Evolutionary conservation across 257 asterid species (phyloP).

Genomic region (Cynanchum wilfordii): DNA sequence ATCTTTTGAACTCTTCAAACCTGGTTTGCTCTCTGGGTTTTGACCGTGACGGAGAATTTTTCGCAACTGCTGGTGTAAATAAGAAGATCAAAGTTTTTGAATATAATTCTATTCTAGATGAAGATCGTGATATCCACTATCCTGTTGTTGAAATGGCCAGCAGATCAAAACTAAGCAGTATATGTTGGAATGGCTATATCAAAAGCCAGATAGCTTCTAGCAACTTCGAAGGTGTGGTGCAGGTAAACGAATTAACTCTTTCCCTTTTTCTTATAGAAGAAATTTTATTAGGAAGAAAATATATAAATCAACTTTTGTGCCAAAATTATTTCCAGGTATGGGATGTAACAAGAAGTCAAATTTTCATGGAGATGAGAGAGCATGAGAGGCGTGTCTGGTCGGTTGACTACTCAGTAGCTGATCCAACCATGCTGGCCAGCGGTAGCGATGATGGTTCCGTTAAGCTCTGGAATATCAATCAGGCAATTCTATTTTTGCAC

Average conservation of each 20-base stretch:
- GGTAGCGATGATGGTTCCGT: slow-evolving; percentile 98
- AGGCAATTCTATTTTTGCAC: slow-evolving; percentile 97
- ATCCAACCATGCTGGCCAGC: slow-evolving; percentile 94
- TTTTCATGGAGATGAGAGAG: slow-evolving; percentile 92
- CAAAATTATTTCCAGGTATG: slow-evolving; percentile 54
- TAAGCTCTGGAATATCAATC: slow-evolving; percentile 99
- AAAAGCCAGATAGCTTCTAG: slow-evolving; percentile 97
- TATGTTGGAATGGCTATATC: slow-evolving; percentile 93
- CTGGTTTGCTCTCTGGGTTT: slow-evolving; percentile 88
- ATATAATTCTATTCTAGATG: slow-evolving; percentile 62
- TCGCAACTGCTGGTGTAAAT: slow-evolving; percentile 98
- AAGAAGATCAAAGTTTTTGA: slow-evolving; percentile 93
- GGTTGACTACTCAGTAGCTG: slow-evolving; percentile 85
- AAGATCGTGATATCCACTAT: slow-evolving; percentile 82
- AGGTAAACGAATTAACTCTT: slow-evolving; percentile 36
- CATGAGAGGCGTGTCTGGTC: slow-evolving; percentile 98
- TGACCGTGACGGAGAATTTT: slow-evolving; percentile 95
- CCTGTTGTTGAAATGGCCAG: slow-evolving; percentile 96
- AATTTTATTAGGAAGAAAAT: background rate
- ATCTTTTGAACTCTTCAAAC: slow-evolving; percentile 85
- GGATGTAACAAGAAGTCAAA: slow-evolving; percentile 87
- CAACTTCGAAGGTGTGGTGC: slow-evolving; percentile 97
- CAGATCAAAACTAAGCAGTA: slow-evolving; percentile 89
- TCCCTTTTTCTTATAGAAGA: background rate
- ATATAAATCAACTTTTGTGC: background rate